Evolutionary conservation across 768 basidiomycete genomes (phyloP).

Genomic region (Cantharellus cinnabarinus): DNA sequence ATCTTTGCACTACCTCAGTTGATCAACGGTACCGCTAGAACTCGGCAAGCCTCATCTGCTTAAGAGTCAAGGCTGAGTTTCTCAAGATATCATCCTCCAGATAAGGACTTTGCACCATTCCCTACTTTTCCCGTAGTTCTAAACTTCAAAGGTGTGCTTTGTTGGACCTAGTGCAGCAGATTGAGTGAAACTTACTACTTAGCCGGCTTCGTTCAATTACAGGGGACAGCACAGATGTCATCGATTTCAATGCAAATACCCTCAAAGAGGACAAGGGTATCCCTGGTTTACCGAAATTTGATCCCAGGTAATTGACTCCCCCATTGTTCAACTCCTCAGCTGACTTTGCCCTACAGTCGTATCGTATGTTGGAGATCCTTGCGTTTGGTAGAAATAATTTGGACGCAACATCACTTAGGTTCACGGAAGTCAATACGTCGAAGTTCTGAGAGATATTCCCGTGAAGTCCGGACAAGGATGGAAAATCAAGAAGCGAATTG

Average conservation of each 20-base stretch:
- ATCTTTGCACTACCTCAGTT: no score
- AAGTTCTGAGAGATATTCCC: conserved; percentile 62
- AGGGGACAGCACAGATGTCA: conserved; percentile 45
- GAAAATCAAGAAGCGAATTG: conserved; percentile 45
- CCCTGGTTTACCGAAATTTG: conserved; percentile 49
- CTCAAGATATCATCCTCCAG: conserved; percentile 16
- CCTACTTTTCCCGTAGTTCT: conserved; percentile 78
- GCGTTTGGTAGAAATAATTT: background rate
- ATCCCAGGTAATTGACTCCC: conserved; percentile 23
- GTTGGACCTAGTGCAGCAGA: background rate
- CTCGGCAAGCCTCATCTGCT: no score
- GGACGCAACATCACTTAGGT: conserved; percentile 24
- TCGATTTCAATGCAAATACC: conserved; percentile 38
- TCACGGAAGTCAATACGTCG: conserved; percentile 61
- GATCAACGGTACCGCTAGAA: no score
- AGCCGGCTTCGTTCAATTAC: background rate
- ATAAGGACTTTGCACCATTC: conserved; percentile 49
- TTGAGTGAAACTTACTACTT: background rate
- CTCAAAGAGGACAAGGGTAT: conserved; percentile 17
- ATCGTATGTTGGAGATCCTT: background rate
- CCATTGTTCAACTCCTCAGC: background rate
- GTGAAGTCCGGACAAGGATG: conserved; percentile 58
- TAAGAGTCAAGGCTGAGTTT: no score
- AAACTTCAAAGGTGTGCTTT: conserved; percentile 34
- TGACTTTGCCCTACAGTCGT: background rate